phyloP scores from a whole-genome alignment of 2,329 filamentous ascomycete genomes.

The Knufia petricola region DNA sequence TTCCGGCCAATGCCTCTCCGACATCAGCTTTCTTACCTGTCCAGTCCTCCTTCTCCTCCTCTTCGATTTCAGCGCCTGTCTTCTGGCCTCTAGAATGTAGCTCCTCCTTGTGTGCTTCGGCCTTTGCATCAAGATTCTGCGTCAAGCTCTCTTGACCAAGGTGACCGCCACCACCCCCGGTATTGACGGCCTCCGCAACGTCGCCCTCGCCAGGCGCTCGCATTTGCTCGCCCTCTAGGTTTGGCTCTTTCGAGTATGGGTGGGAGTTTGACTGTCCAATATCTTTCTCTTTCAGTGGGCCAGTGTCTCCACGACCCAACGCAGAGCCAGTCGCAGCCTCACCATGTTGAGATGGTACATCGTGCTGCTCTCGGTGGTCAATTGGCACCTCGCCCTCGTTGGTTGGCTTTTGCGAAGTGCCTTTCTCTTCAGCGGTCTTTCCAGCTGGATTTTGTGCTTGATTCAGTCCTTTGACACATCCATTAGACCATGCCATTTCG shows the following conservation, averaged over 20 bases:
- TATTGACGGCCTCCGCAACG: conserved; percentile 21
- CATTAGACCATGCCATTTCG: background rate
- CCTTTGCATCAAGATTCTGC: conserved; percentile 17
- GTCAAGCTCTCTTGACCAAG: conserved; percentile 15
- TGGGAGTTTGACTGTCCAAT: conserved; percentile 16
- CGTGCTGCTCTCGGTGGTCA: conserved; percentile 21
- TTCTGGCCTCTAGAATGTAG: conserved; percentile 18
- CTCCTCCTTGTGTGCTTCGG: conserved; percentile 16
- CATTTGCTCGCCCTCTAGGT: conserved; percentile 27
- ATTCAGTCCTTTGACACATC: conserved; percentile 15
- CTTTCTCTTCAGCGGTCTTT: conserved; percentile 22
- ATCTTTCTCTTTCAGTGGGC: conserved; percentile 16
- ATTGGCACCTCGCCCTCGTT: conserved; percentile 9
- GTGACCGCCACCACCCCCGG: conserved; percentile 19
- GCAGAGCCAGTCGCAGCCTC: conserved; percentile 19
- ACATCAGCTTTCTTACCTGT: conserved; percentile 21
- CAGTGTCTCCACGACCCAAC: conserved; percentile 21
- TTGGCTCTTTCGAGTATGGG: conserved; percentile 16
- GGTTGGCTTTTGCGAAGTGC: conserved; percentile 14
- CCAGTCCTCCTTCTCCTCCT: conserved; percentile 20
- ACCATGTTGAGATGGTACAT: conserved; percentile 21
- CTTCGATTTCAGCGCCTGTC: conserved; percentile 16
- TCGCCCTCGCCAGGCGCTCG: conserved; percentile 25
- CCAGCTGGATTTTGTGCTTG: conserved; percentile 24
- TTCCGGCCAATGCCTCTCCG: conserved; percentile 17